Base-by-base conservation (phyloP, 768 basidiomycete genomes). In the Tricholoma matsutake region DNA sequence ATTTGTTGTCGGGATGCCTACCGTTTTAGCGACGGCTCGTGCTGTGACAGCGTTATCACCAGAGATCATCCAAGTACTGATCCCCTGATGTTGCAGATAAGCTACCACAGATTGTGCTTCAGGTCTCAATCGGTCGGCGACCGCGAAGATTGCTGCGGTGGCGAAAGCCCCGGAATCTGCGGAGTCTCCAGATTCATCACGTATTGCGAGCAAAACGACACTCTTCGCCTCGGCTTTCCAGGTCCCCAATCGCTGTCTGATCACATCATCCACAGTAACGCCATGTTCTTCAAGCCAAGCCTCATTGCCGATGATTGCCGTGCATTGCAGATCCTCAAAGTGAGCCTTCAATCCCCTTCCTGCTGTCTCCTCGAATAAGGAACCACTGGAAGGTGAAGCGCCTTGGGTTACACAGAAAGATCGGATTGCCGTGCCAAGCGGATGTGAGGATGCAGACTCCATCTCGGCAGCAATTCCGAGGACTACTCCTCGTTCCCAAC, bases 31-130 rank as follows among this genome's bases (percentile, higher is more conserved):
- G 25, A 95, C 87, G 14, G 91, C 88, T 53, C 75, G 75, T 0
- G 91, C 91, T 0, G 93, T 93, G 2, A 69, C 70, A 1, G 67
- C 69, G 59, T 83, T 80, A 68, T 95, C 93, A 2, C 94, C 94
- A 13, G 91, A 89, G 28, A 94, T 83, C 83, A 95, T 92, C 84
- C 86, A 92, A 0, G 87, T 84, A 20, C 75, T 78, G 35, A 92
- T 81, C 0, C 84, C 83, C 41, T 77, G 76, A 2, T 75, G 71
- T 31, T 79, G 82, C 37, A 93, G 76, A 43, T 69, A 67, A n/a
- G 75, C 68, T 37, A 95, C 73, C 11, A 91, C 84, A 2, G 67
- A 67, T 8, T 69, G 63, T 0, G 91, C 86, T 62, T 91, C 86
- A 0, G 74, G 69, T 54, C 93, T 79, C 47, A 89, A 72, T 0